phyloP scores from a whole-genome alignment of 2,329 filamentous ascomycete genomes.

The Aureobasidium sp. region DNA sequence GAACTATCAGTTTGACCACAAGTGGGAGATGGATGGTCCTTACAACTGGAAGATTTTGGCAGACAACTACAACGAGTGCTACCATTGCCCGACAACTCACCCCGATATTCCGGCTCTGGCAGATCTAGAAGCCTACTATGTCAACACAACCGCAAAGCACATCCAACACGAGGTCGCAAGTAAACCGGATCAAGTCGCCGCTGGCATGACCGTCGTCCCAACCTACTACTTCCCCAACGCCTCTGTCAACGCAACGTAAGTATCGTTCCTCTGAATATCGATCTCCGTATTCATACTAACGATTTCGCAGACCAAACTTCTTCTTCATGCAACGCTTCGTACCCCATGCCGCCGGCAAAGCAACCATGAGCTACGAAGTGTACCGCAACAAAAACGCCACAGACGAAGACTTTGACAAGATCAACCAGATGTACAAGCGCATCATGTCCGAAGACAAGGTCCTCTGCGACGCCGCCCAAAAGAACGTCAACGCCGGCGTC shows the following conservation, averaged over 20 bases:
- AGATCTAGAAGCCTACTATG: slow-evolving; percentile 48
- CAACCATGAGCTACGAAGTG: slow-evolving; percentile 54
- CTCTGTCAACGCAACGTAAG: slow-evolving; percentile 45
- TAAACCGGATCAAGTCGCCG: slow-evolving; percentile 41
- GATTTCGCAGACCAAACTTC: slow-evolving; percentile 41
- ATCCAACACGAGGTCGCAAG: slow-evolving; percentile 43
- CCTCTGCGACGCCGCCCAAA: slow-evolving; percentile 51
- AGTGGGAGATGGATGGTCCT: slow-evolving; percentile 47
- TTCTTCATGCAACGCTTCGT: slow-evolving; percentile 58
- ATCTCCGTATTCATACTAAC: not conserved
- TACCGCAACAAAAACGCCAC: slow-evolving; percentile 53
- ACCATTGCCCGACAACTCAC: slow-evolving; percentile 54
- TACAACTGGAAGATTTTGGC: slow-evolving; percentile 53
- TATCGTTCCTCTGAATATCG: slow-evolving; percentile 10
- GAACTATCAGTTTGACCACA: slow-evolving; percentile 49
- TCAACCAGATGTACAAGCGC: slow-evolving; percentile 54
- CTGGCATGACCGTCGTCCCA: slow-evolving; percentile 39
- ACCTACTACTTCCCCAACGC: slow-evolving; percentile 47
- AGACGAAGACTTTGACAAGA: slow-evolving; percentile 50
- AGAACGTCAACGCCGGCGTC: slow-evolving; percentile 53
- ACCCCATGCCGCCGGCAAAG: slow-evolving; percentile 43
- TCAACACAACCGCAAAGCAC: slow-evolving; percentile 42
- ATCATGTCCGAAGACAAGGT: slow-evolving; percentile 59
- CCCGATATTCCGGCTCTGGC: slow-evolving; percentile 51
- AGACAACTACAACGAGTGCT: slow-evolving; percentile 56